Evolutionary conservation across 106 monocot species (phyloP), one percentile per base, ranked within the genome.

Genomic region (Dioscorea alata): DNA sequence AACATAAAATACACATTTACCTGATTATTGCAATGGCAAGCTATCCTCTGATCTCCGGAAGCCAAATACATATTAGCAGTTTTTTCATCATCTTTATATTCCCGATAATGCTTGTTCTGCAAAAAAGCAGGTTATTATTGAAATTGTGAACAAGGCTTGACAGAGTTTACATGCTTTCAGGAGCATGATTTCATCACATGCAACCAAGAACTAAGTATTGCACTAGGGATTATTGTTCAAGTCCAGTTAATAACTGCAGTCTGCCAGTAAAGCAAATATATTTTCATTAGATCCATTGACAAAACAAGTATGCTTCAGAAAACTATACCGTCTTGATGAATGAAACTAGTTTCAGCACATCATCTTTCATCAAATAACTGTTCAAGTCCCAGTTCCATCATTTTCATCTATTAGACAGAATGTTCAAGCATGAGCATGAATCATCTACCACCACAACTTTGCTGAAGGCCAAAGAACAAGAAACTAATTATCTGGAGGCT

Each of bases 61-160:
- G 31, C 10, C 13, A 14, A 20, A 68, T 51, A 54, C 13, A 0
- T 1, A 23, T 3, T 12, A 50, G 34, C 12, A 68, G 21, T 23
- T 6, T 13, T 13, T 17, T 52, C 6, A 2, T 75, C 74, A 34
- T 68, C 53, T 12, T 50, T 75, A 63, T 79, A 75, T 24, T 17
- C 67, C 50, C 56, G 64, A 60, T 79, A 83, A 15, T 67, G 32
- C 49, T 79, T 67, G 63, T 61, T 79, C 83, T 83, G 75, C 71
- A 78, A 68, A 19, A 66, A 49, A 51, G 18, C 50, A 61, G 15
- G 19, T 58, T 12, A 59, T 20, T 59, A 59, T 12, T 23, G 0
- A 22, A 59, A 59, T 22, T 18, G 59, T 23, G 1, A 59, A 2
- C 4, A 22, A 12, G n/a, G 23, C 5, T 8, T 2, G 4, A 5